These are phyloP conservation scores for Coriaria nepalensis DNA, from an alignment of 306 rosid genomes.

Conservation along the genomic window DNA sequence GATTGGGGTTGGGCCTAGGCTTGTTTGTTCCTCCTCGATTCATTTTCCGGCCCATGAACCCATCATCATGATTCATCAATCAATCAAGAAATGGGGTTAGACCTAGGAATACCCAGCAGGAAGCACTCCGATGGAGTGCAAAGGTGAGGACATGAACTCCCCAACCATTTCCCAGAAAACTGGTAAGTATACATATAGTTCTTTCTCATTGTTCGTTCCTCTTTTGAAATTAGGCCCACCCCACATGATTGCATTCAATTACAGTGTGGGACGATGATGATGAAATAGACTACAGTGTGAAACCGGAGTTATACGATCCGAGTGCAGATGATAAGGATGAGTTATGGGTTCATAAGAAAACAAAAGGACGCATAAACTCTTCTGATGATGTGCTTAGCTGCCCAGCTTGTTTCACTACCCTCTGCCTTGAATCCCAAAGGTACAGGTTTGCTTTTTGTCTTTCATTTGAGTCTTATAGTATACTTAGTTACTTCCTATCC, in stretches of 20 bases:
- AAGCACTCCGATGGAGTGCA: too few species aligned
- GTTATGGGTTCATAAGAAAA: slow-evolving; percentile 52
- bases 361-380: slow-evolving; percentile 19
- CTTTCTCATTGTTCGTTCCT: background rate
- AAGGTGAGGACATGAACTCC: slow-evolving; percentile 12
- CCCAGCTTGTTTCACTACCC: slow-evolving; percentile 73
- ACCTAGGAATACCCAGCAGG: too few species aligned
- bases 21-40: too few species aligned
- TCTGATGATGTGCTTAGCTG: slow-evolving; percentile 85
- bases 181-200: slow-evolving; percentile 19
- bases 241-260: slow-evolving; percentile 4
- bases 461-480: background rate
- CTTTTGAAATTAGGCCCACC: background rate
- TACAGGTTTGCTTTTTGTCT: slow-evolving; percentile 5
- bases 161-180: slow-evolving; percentile 56
- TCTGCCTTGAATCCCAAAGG: slow-evolving; percentile 77
- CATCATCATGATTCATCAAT: too few species aligned
- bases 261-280: slow-evolving; percentile 79
- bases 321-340: slow-evolving; percentile 56
- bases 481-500: too few species aligned
- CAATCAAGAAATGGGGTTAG: too few species aligned
- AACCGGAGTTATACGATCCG: slow-evolving; percentile 72
- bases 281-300: slow-evolving; percentile 64
- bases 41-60: too few species aligned
- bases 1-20: too few species aligned